Base-by-base conservation (phyloP, 345 rosid genomes). In the Euphorbia pulcherrima region DNA sequence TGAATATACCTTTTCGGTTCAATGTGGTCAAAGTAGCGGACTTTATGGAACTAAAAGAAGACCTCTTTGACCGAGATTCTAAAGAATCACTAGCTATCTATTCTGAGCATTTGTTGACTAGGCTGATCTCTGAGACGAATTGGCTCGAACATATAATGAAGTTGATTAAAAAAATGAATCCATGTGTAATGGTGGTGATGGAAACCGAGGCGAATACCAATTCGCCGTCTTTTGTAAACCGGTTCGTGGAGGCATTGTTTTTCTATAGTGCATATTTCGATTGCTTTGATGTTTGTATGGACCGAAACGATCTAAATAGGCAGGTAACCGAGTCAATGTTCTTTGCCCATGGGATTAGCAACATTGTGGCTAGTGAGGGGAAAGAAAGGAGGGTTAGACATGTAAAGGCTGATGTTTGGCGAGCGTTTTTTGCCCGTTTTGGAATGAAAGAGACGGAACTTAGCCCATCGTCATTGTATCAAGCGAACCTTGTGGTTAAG, bases 181-280 rank as follows among this genome's bases (percentile, higher is more conserved):
- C 87, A 2, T 24, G 72, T 28, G 6, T 79, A 30, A 84, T 81
- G 88, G 91, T 83, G 68, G 78, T 87, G 13, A 48, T 40, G 7
- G 88, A 87, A 75, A 57, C 65, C 2, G 91, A 87, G 35, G 82
- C 82, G 1, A 84, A 78, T 62, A 80, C 60, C 67, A 84, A 78
- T 61, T 84, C 88, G 9, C 88, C 85, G 1, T 50, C 46, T 24
- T 82, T 84, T 48, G 83, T 64, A 66, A 71, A 82, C 39, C 85
- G 85, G 41, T 83, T 84, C 66, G 73, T 84, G 37, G 83, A 87
- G 62, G 76, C 72, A 8, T 81, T 87, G 2, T 83, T 87, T 75
- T 84, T 27, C 62, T 29, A 13, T 0, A 70, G 80, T 26, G 76
- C 83, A 1, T 60, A 54, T 30, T 82, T 77, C 2, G 83, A 82